These are phyloP conservation scores for Claviceps monticola DNA, from an alignment of 2,329 filamentous ascomycete species.

Conservation along the genomic window DNA sequence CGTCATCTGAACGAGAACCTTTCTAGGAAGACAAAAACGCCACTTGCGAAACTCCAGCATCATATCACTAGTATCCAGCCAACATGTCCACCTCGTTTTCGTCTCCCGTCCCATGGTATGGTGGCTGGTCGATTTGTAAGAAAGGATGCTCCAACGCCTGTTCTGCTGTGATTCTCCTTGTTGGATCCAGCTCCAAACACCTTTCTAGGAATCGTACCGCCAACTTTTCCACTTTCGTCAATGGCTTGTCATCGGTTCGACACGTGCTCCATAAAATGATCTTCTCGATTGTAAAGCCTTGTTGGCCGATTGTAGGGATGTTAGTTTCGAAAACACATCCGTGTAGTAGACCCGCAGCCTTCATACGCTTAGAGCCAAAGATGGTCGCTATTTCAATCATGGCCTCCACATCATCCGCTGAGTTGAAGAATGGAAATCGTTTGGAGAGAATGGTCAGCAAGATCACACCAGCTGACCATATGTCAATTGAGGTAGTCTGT, in stretches of 20 bases:
- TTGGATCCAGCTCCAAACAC: slow-evolving; percentile 66
- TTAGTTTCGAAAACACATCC: slow-evolving; percentile 87
- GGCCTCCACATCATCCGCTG: slow-evolving; percentile 92
- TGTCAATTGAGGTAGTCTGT: slow-evolving; percentile 85
- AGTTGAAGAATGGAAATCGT: slow-evolving; percentile 97
- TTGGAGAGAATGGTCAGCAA: slow-evolving; percentile 85
- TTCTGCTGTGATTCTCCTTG: slow-evolving; percentile 57
- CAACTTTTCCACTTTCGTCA: slow-evolving; percentile 55
- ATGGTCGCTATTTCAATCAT: slow-evolving; percentile 96
- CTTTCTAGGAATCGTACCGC: slow-evolving; percentile 58
- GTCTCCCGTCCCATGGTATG: slow-evolving; percentile 20
- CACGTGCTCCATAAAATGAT: slow-evolving; percentile 93
- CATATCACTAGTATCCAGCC: slow-evolving; percentile 13
- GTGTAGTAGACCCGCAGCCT: slow-evolving; percentile 65
- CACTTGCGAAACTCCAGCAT: background rate
- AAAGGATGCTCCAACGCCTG: slow-evolving; percentile 65
- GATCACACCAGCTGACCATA: slow-evolving; percentile 97
- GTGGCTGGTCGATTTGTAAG: slow-evolving; percentile 25
- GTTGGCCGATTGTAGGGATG: slow-evolving; percentile 76
- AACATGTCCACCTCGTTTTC: slow-evolving; percentile 44
- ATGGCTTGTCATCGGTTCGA: slow-evolving; percentile 43
- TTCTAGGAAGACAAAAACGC: slow-evolving; percentile 1
- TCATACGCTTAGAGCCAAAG: slow-evolving; percentile 78
- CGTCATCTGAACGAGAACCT: background rate
- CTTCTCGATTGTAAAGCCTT: slow-evolving; percentile 79